Base-by-base conservation (phyloP, 2,329 filamentous ascomycete genomes). In the Cercospora sesami region DNA sequence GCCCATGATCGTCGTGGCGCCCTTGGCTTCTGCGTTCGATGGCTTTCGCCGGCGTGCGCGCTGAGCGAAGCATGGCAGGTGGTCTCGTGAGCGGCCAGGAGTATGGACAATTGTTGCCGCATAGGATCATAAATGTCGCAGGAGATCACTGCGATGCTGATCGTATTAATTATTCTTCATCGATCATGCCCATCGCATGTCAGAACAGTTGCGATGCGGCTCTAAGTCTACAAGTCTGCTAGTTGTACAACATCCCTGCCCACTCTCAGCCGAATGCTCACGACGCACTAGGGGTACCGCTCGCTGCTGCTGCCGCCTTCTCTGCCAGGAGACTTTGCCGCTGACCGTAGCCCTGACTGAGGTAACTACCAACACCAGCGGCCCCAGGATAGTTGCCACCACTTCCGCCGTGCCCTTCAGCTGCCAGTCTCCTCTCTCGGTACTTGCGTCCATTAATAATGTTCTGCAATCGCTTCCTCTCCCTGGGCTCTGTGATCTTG, bases 371-470 rank as follows among this genome's bases (percentile, higher is more conserved):
- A 4, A 73, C 73, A 4, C 76, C 76, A 14, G 72, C 65, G 9
- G 76, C 76, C 14, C 76, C 76, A n/a, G 76, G 75, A 68, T 78
- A 78, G 55, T 78, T 78, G 3, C 76, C 76, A 31, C 77, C 77
- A 69, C 72, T 75, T 4, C 76, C 76, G 7, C 75, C 74, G 36
- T 77, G 74, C 0, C 77, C 77, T 67, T 79, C 77, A 21, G 77
- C 76, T 3, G 77, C 77, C 16, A 79, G 69, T 45, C 78, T 69
- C 9, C 78, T 71, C 71, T 79, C 78, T 18, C 78, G 75, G 63
- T 79, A 79, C 72, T 79, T 79, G 10, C 78, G 73, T n/a, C 78
- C 78, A 63, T 79, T 79, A 72, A 79, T 79, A 61, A 79, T 79
- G 39, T 79, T 79, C 69, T 79, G 78, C 63, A 79, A 59, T 5